These are phyloP conservation scores for Acacia melanoxylon DNA, from an alignment of 306 rosid genomes.

Conservation along the genomic window DNA sequence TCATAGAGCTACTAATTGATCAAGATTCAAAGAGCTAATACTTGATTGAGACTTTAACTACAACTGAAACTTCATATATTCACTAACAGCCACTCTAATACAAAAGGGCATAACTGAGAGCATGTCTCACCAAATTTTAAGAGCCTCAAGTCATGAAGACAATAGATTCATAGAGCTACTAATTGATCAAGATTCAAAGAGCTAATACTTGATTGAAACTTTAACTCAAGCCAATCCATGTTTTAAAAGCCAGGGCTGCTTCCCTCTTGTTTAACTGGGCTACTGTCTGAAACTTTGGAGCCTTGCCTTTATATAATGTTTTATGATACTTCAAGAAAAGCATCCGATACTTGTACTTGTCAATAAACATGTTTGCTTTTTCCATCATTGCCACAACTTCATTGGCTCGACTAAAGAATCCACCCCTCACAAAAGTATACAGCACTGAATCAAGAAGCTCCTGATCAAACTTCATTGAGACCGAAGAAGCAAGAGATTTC, in stretches of 20 bases:
- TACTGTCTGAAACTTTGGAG: conserved; percentile 78
- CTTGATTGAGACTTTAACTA: conserved; percentile 12
- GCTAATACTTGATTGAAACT: conserved; percentile 8
- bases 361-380: conserved; percentile 73
- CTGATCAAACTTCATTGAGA: conserved; percentile 84
- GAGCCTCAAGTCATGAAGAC: conserved; percentile 1
- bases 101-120: background rate
- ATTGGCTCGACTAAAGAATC: conserved; percentile 74
- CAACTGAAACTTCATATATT: background rate
- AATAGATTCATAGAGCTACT: conserved; percentile 22
- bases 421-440: conserved; percentile 86
- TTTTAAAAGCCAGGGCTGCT: conserved; percentile 68
- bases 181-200: conserved; percentile 19
- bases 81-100: background rate
- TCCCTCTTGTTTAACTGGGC: conserved; percentile 76
- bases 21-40: conserved; percentile 26
- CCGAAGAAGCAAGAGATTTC: conserved; percentile 70
- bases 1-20: conserved; percentile 18
- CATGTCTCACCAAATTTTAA: background rate
- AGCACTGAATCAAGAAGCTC: conserved; percentile 89
- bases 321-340: conserved; percentile 85
- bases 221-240: conserved; percentile 78
- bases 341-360: conserved; percentile 84
- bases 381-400: conserved; percentile 88
- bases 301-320: conserved; percentile 84